These are phyloP conservation scores for Leptomonas pyrrhocoris DNA, from an alignment of 208 protist species.

Conservation along the genomic window DNA sequence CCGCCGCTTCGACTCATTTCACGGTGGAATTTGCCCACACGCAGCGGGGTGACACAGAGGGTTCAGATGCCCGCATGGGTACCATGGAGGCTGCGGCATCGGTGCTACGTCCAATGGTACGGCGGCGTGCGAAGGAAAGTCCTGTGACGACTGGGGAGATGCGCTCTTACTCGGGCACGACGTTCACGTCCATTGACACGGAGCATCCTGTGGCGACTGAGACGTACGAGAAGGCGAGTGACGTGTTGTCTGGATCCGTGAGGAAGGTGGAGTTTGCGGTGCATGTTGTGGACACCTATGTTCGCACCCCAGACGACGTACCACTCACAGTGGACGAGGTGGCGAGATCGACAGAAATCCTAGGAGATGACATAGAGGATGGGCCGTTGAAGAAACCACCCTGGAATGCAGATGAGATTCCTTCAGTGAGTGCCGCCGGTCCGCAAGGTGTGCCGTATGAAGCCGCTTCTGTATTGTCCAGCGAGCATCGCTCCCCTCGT, in stretches of 20 bases:
- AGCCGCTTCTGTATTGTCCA: too few relatives aligned
- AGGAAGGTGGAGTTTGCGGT: neutral
- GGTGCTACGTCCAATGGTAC: constrained; percentile 25
- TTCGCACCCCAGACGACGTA: neutral
- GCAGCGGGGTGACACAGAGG: constrained; percentile 5
- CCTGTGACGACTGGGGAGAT: neutral
- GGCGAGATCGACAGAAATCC: neutral
- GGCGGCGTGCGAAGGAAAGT: neutral
- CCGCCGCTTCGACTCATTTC: constrained; percentile 6
- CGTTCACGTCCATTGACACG: neutral
- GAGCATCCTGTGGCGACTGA: neutral
- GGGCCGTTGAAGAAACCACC: too few relatives aligned
- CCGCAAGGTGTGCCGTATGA: too few relatives aligned
- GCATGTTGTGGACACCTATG: constrained; percentile 7
- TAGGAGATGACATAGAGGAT: too few relatives aligned
- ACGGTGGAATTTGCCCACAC: constrained; percentile 7
- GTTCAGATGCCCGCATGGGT: neutral
- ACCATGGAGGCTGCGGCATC: constrained; percentile 17
- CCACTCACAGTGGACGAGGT: neutral
- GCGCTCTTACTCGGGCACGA: neutral
- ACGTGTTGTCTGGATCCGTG: neutral
- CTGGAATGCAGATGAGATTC: too few relatives aligned
- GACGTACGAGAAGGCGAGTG: neutral
- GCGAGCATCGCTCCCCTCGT: too few relatives aligned
- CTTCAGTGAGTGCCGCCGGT: too few relatives aligned